phyloP scores from a whole-genome alignment of 1,139 yeast genomes.

The Scheffersomyces cryptocercus region DNA sequence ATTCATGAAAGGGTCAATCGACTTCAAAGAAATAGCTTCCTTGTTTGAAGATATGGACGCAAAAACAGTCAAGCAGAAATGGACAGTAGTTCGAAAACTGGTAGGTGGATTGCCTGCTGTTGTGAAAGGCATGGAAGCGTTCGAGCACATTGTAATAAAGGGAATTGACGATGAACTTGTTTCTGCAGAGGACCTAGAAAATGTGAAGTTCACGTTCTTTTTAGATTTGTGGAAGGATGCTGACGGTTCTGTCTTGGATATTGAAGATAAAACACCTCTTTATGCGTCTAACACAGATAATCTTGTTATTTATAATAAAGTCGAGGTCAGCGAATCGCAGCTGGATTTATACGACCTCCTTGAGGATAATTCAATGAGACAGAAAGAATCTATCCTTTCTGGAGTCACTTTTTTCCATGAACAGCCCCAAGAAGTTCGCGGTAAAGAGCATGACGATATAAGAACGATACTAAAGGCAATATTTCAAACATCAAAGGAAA shows the following conservation, averaged over 20 bases:
- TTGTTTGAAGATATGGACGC: constrained; percentile 40
- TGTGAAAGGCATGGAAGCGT: constrained; percentile 52
- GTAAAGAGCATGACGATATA: constrained; percentile 30
- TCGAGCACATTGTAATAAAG: constrained; percentile 57
- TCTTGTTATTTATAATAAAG: constrained; percentile 25
- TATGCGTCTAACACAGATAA: constrained; percentile 29
- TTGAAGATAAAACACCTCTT: constrained; percentile 38
- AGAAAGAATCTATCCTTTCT: constrained; percentile 49
- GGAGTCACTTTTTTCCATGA: constrained; percentile 37
- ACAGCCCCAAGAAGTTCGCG: constrained; percentile 13
- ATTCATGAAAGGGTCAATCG: constrained; percentile 48
- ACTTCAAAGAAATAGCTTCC: constrained; percentile 57
- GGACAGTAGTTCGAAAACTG: constrained; percentile 61
- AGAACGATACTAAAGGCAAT: constrained; percentile 55
- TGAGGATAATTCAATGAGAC: constrained; percentile 54
- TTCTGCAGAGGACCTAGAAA: constrained; percentile 43
- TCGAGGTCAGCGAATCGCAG: constrained; percentile 21
- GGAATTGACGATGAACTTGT: constrained; percentile 55
- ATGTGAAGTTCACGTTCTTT: constrained; percentile 50
- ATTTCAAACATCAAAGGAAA: constrained; percentile 55
- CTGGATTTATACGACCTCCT: constrained; percentile 35
- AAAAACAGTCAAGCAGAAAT: constrained; percentile 50
- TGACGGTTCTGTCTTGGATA: constrained; percentile 37
- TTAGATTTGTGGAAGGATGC: constrained; percentile 59
- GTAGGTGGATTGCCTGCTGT: constrained; percentile 57